These are phyloP conservation scores for Metschnikowia drakensbergensis DNA, from an alignment of 805 yeast genomes.

Conservation along the genomic window DNA sequence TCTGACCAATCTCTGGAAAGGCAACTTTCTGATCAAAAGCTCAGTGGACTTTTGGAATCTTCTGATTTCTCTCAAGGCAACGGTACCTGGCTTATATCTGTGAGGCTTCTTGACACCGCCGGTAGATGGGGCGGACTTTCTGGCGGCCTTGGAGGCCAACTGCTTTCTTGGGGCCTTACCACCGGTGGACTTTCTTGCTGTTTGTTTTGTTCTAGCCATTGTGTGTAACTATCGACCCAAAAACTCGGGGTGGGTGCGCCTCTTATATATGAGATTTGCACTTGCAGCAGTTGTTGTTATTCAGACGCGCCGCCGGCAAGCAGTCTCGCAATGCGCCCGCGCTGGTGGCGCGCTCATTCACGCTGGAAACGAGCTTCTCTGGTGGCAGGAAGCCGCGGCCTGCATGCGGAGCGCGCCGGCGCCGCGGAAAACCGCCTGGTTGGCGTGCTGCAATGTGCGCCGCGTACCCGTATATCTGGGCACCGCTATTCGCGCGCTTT, in stretches of 20 bases:
- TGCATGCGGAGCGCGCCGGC: not conserved
- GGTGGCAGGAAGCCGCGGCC: not conserved
- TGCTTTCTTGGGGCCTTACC: slow-evolving; percentile 96
- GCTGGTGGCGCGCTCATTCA: not conserved
- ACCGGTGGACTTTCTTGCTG: slow-evolving; percentile 93
- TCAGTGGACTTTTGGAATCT: slow-evolving; percentile 97
- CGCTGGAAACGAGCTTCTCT: not conserved
- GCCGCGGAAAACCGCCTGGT: not conserved
- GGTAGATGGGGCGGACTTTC: slow-evolving; percentile 88
- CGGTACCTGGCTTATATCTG: slow-evolving; percentile 97
- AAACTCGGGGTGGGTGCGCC: not conserved
- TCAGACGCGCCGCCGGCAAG: not conserved
- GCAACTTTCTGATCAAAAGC: slow-evolving; percentile 90
- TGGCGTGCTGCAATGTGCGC: slow-evolving; percentile 8
- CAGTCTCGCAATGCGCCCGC: not conserved
- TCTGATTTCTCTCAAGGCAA: slow-evolving; percentile 94
- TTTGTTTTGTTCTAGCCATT: slow-evolving; percentile 93
- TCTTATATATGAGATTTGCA: slow-evolving; percentile 9
- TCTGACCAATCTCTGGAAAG: slow-evolving; percentile 95
- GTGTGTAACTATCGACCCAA: slow-evolving; percentile 1
- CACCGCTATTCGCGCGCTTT: slow-evolving; percentile 1
- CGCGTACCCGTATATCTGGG: not conserved
- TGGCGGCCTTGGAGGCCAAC: slow-evolving; percentile 87
- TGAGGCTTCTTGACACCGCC: slow-evolving; percentile 94
- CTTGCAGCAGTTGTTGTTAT: slow-evolving; percentile 4